Base-by-base conservation (phyloP, 163 green algal species). In the Scenedesmus sp. region DNA sequence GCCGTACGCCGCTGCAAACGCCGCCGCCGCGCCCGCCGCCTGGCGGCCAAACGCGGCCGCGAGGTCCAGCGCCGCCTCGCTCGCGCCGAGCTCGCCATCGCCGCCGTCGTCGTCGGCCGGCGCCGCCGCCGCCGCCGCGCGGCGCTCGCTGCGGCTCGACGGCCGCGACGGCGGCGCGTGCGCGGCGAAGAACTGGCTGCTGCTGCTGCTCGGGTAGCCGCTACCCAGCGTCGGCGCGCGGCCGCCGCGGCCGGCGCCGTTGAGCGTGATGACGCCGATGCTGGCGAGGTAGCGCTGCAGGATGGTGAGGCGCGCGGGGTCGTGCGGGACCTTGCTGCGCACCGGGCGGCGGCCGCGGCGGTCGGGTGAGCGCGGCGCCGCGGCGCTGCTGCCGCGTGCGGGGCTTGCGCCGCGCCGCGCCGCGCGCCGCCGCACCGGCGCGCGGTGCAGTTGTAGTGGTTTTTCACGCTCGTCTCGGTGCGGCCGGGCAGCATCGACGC, bases 401-500 rank as follows among this genome's bases (percentile, higher is more conserved):
- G n/a, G n/a, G n/a, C 62, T 56, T 4, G 36, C 36, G 15, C 34
- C 31, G 34, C 29, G 33, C 2, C 36, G 18, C 24, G 33, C n/a
- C 3, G 31, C 29, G 3, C 28, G 28, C 9, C 6, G 5, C 36
- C 67, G 15, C 54, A 77, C 69, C 69, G 66, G 53, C 69, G 53
- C 36, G 69, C 69, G 33, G 69, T 77, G 54, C 69, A 77, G 63
- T 81, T 81, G 62, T 70, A 81, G 62, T 81, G 63, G 62, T 81
- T 81, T 24, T 81, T 81, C 17, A 81, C 63, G 26, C 45, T 58
- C 24, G 60, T 81, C 10, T 81, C 60, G 2, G 53, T 70, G 45
- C 74, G 53, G 18, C 74, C 74, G 6, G 74, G 74, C 34, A 81
- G 62, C 62, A 81, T 67, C 15, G 60, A 74, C 0, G 74, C 62